These are phyloP conservation scores for Calonectria henricotiae DNA, from an alignment of 2,329 filamentous ascomycete genomes.

Conservation along the genomic window DNA sequence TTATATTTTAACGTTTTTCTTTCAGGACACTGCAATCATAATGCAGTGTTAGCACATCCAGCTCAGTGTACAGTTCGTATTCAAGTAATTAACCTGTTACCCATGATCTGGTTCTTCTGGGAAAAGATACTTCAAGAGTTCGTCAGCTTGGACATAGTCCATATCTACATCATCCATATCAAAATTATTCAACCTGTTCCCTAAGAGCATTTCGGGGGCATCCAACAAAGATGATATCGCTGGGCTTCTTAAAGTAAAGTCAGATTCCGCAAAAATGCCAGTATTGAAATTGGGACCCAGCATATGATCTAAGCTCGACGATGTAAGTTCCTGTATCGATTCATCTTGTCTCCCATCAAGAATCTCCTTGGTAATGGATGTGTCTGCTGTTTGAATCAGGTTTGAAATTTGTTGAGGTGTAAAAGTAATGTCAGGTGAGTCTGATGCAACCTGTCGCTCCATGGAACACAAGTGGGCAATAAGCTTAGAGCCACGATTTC, in stretches of 20 bases:
- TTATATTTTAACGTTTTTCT: too few species aligned
- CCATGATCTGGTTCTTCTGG: background rate
- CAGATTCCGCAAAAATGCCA: background rate
- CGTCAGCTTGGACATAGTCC: slow-evolving; percentile 11
- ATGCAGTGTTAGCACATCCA: too few species aligned
- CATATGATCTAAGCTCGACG: background rate
- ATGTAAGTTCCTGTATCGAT: background rate
- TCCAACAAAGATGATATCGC: background rate
- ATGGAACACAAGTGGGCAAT: slow-evolving; percentile 12
- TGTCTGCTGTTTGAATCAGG: slow-evolving; percentile 5
- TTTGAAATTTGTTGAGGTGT: slow-evolving; percentile 16
- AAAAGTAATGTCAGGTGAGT: background rate
- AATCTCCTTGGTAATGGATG: background rate
- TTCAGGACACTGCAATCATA: too few species aligned
- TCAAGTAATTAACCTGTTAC: background rate
- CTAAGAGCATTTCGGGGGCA: slow-evolving; percentile 12
- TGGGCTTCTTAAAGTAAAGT: background rate
- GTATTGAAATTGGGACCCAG: background rate
- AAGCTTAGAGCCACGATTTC: background rate
- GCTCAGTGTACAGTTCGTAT: background rate
- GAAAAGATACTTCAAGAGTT: slow-evolving; percentile 15
- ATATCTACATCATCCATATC: slow-evolving; percentile 3
- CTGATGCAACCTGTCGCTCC: slow-evolving; percentile 6
- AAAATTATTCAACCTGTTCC: slow-evolving; percentile 8
- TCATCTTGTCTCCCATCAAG: background rate